Base-by-base conservation (phyloP, 108 stramenopile species). In the Pseudonitzschia delicatissima region DNA sequence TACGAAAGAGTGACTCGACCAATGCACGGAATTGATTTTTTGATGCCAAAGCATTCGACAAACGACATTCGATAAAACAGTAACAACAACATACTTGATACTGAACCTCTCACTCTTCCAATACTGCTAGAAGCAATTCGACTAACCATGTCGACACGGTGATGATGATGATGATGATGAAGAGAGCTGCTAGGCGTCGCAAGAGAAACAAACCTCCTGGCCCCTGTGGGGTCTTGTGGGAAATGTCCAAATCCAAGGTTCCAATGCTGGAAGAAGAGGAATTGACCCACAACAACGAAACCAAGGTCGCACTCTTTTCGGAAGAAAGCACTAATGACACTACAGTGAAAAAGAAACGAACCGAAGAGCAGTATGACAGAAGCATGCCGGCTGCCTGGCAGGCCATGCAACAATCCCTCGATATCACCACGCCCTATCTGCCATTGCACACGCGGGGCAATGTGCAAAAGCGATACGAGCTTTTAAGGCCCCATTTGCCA, bases 171-270 rank as follows among this genome's bases (percentile, higher is more conserved):
- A n/a, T n/a, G n/a, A n/a, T n/a, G n/a, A 74, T 74, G 73, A 67
- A 40, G 36, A 82, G 73, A 62, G 57, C 77, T 11, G 55, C 25
- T 5, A 74, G 64, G 17, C 82, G 70, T 57, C 82, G 82, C 29
- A 78, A 78, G 45, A 74, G 82, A 33, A 77, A 76, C 67, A 64
- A 71, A 2, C 73, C 74, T 5, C 76, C 76, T 2, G 82, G 82
- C 4, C 82, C 82, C 0, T 67, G 66, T 28, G 82, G 82, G 33
- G 45, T 75, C 9, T 76, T 73, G 77, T 83, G 75, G 65, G 55
- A 69, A 49, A 47, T 51, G 12, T 15, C 52, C 23, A 47, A n/a
- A n/a, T n/a, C n/a, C n/a, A n/a, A n/a, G n/a, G n/a, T n/a, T n/a
- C n/a, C n/a, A n/a, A n/a, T n/a, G n/a, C n/a, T n/a, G n/a, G 53